phyloP scores from a whole-genome alignment of 164 flowering plant genomes.

The Akebia trifoliata region DNA sequence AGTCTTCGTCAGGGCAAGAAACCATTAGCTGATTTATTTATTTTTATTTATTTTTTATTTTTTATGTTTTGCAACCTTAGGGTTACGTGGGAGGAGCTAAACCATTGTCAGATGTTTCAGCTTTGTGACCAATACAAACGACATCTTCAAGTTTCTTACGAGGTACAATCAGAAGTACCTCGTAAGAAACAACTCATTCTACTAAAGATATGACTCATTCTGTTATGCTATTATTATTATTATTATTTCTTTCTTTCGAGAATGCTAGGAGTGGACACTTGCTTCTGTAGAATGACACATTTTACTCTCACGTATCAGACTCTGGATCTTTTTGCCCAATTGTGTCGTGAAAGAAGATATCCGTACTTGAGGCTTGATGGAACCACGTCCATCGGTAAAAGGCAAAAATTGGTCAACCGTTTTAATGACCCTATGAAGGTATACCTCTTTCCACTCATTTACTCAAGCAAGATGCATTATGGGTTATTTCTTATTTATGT shows the following conservation, averaged over 20 bases:
- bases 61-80: no score
- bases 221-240: neutral
- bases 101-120: no score
- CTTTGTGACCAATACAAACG: no score
- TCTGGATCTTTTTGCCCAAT: constrained; percentile 90
- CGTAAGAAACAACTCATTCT: no score
- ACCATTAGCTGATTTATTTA: no score
- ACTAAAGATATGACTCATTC: no score
- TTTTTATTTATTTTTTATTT: no score
- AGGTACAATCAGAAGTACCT: no score
- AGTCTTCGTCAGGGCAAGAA: no score
- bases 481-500: neutral
- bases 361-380: constrained; percentile 97
- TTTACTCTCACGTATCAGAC: constrained; percentile 45
- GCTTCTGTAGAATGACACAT: neutral
- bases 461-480: neutral
- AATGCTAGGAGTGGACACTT: neutral
- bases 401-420: constrained; percentile 82
- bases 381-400: constrained; percentile 81
- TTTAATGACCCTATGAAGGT: constrained; percentile 88
- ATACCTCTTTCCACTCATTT: neutral
- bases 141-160: no score
- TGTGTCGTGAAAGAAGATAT: constrained; percentile 95
- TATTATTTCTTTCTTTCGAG: neutral
- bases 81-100: no score